Evolutionary conservation across 1,284 basidiomycete species (phyloP), one percentile per base, ranked within the genome.

Genomic region (Ustilago shanxiensis): DNA sequence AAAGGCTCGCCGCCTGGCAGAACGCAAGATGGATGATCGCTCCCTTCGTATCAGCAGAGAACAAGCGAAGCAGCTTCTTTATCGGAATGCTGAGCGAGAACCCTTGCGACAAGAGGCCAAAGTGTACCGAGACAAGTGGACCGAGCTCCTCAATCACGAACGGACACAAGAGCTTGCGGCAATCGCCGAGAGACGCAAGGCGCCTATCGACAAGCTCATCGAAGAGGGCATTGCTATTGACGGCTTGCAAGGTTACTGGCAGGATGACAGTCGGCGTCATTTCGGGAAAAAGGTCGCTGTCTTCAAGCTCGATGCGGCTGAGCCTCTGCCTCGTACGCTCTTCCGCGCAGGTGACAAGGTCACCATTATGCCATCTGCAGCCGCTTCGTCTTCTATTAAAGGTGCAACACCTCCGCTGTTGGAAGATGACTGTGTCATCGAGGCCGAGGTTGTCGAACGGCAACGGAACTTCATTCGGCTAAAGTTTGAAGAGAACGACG

Each of bases 221-320:
- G 61, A 78, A 47, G 72, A 75, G 44, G 80, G 80, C 41, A 65
- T 80, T 18, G 75, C 83, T 29, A 56, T 84, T 28, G 77, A 82
- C 20, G 80, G 75, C 1, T 69, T 84, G 51, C 74, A 77, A 60
- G 83, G 72, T 1, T 84, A 83, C 51, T 84, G 83, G 83, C 81
- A 81, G 41, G 69, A 70, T 26, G 62, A 72, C 45, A 75, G 60
- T 37, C 61, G 58, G 7, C 73, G 76, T 33, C 77, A 79, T 47
- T 80, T 77, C 66, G 81, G 80, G 52, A 80, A 81, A 51, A 59
- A 66, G 18, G 69, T 79, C 24, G 83, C 76, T 20, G 78, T 83
- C 20, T 84, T 84, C 53, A 82, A 82, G 58, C 68, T 78, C 28
- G 72, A 76, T 24, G 83, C 75, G 10, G 73, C 72, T 49, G 60